Conservation (phyloP, 306 rosid species). For the Vigna hirtella region DNA sequence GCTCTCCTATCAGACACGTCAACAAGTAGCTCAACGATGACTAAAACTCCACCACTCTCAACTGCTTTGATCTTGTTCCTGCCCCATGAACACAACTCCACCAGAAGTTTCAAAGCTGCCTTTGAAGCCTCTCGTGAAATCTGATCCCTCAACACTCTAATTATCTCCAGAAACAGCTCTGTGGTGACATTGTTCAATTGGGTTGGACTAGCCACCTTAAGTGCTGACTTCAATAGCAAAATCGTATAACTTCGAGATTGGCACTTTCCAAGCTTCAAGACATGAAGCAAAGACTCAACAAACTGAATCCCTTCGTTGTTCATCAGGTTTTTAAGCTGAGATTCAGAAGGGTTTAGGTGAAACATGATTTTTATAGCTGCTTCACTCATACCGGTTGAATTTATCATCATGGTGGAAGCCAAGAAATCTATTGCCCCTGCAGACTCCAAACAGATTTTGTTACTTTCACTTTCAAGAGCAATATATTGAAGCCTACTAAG, state of each 20-base stretch:
- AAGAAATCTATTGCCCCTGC: conserved; percentile 59
- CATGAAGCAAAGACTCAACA: conserved; percentile 52
- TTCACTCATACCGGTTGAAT: conserved; percentile 33
- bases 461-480: conserved; percentile 56
- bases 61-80: conserved; percentile 75
- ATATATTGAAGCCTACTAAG: conserved; percentile 54
- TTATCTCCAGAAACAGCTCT: conserved; percentile 48
- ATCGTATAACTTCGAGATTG: conserved; percentile 57
- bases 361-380: conserved; percentile 57
- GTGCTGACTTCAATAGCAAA: conserved; percentile 55
- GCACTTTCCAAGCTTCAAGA: conserved; percentile 48
- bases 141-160: conserved; percentile 47
- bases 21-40: conserved; percentile 61
- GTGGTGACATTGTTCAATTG: conserved; percentile 46
- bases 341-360: conserved; percentile 48
- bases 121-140: conserved; percentile 57
- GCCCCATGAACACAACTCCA: conserved; percentile 67
- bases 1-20: conserved; percentile 44
- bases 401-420: conserved; percentile 49
- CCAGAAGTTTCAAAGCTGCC: conserved; percentile 63
- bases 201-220: conserved; percentile 59
- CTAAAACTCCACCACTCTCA: conserved; percentile 52
- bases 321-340: conserved; percentile 44
- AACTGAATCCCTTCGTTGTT: conserved; percentile 43
- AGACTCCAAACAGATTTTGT: conserved; percentile 46